Conservation (phyloP, 306 rosid genomes). For the Quercus dentata region DNA sequence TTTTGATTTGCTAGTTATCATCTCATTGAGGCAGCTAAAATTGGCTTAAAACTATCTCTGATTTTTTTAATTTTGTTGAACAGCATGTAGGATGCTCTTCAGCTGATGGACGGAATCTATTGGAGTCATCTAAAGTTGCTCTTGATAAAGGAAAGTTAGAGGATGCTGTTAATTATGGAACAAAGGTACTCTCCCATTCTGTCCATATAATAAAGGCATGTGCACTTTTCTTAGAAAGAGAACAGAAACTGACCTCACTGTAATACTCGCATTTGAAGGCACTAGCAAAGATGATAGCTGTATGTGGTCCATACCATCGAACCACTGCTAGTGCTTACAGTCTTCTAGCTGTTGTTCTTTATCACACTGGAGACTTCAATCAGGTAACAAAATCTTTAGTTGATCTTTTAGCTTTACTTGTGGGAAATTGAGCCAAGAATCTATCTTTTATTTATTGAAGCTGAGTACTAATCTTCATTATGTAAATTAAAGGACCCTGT, state of each 20-base stretch:
- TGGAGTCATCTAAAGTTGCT: slow-evolving; percentile 88
- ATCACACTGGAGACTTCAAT: slow-evolving; percentile 96
- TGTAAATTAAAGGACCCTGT: background rate
- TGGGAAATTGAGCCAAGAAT: slow-evolving; percentile 3
- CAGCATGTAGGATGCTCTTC: slow-evolving; percentile 90
- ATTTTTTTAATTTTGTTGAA: slow-evolving; percentile 11
- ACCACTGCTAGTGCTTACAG: slow-evolving; percentile 95
- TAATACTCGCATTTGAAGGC: slow-evolving; percentile 49
- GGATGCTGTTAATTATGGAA: slow-evolving; percentile 90
- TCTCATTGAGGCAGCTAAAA: background rate
- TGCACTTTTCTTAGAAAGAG: background rate
- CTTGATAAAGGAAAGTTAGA: slow-evolving; percentile 99
- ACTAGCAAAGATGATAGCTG: slow-evolving; percentile 82
- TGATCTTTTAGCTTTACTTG: slow-evolving; percentile 9
- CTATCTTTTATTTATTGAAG: background rate
- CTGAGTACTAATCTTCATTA: background rate
- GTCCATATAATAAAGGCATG: background rate
- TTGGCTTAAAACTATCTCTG: background rate
- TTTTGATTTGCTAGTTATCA: background rate
- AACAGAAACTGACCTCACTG: slow-evolving; percentile 11
- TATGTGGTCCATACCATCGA: slow-evolving; percentile 96
- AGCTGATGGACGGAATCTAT: slow-evolving; percentile 82
- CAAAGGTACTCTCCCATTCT: slow-evolving; percentile 59
- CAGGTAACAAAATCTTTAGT: slow-evolving; percentile 49
- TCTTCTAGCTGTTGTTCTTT: slow-evolving; percentile 95